Conservation (phyloP, 1,284 basidiomycete genomes). For the Takashimella tepidaria region DNA sequence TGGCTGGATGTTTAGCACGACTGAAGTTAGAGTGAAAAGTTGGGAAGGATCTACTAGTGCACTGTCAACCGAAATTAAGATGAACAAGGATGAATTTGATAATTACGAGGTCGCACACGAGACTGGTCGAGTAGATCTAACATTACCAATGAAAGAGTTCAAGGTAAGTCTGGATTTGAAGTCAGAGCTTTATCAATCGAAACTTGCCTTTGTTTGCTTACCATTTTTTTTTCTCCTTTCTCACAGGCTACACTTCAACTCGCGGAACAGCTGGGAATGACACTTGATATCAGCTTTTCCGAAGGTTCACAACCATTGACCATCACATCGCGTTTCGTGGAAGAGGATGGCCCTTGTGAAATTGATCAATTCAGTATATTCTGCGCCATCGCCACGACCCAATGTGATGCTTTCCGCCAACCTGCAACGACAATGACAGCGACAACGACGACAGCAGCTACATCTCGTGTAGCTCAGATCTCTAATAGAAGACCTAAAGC, state of each 20-base stretch:
- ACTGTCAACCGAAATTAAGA: constrained; percentile 42
- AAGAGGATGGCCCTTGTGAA: constrained; percentile 20
- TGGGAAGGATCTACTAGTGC: constrained; percentile 32
- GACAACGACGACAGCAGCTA: constrained; percentile 1
- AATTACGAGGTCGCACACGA: constrained; percentile 30
- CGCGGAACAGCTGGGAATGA: constrained; percentile 41
- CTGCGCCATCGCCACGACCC: constrained; percentile 44
- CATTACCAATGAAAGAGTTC: constrained; percentile 47
- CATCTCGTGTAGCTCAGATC: background rate
- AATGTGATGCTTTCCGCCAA: constrained; percentile 36
- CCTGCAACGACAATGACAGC: constrained; percentile 1
- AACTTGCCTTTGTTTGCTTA: no score
- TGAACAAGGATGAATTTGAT: constrained; percentile 41
- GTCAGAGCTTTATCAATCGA: no score
- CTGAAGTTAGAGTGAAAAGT: constrained; percentile 41
- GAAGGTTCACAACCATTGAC: constrained; percentile 42
- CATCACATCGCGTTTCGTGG: constrained; percentile 22
- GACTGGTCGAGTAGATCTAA: constrained; percentile 31
- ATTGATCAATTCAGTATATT: constrained; percentile 33
- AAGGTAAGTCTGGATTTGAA: constrained; percentile 32
- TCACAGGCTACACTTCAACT: constrained; percentile 39
- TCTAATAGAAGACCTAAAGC: background rate
- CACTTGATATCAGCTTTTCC: constrained; percentile 40
- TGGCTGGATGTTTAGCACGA: constrained; percentile 40
- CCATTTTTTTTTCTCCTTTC: no score